Evolutionary conservation across 805 yeast genomes (phyloP).

Genomic region (Saturnispora dispora): DNA sequence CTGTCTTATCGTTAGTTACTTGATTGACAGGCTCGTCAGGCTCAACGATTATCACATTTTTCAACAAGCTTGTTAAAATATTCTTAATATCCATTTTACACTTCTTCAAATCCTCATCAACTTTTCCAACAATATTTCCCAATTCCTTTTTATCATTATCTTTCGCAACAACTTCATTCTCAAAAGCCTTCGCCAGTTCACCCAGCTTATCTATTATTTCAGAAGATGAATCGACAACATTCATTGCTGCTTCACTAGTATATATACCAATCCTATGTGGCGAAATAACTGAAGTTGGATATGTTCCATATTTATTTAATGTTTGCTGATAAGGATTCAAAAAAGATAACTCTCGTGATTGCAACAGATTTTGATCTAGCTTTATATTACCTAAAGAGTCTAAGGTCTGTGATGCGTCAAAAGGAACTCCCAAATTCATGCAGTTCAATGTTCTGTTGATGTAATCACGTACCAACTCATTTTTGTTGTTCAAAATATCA

Average conservation of each 20-base stretch:
- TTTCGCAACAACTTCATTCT: constrained; percentile 38
- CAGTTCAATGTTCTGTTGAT: constrained; percentile 20
- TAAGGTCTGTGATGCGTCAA: constrained; percentile 6
- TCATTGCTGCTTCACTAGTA: constrained; percentile 45
- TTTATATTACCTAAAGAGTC: constrained; percentile 6
- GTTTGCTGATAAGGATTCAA: constrained; percentile 15
- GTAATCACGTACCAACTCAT: constrained; percentile 33
- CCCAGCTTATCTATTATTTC: constrained; percentile 42
- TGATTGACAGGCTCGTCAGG: background rate
- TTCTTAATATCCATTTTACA: constrained; percentile 24
- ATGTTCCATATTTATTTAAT: constrained; percentile 22
- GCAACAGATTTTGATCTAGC: background rate
- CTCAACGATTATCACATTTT: constrained; percentile 3
- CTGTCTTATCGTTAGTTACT: constrained; percentile 12
- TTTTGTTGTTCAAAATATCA: constrained; percentile 41
- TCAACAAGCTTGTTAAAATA: constrained; percentile 23
- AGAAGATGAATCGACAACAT: constrained; percentile 40
- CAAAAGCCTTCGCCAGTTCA: constrained; percentile 43
- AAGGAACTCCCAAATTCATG: constrained; percentile 13
- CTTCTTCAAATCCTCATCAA: constrained; percentile 27
- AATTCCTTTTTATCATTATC: constrained; percentile 29
- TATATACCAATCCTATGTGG: constrained; percentile 18
- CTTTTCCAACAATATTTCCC: constrained; percentile 20
- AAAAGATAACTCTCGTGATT: constrained; percentile 5
- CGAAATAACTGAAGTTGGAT: constrained; percentile 1